Evolutionary conservation across 1,284 basidiomycete species (phyloP).

Genomic region (Coniferiporia sulphurascens): DNA sequence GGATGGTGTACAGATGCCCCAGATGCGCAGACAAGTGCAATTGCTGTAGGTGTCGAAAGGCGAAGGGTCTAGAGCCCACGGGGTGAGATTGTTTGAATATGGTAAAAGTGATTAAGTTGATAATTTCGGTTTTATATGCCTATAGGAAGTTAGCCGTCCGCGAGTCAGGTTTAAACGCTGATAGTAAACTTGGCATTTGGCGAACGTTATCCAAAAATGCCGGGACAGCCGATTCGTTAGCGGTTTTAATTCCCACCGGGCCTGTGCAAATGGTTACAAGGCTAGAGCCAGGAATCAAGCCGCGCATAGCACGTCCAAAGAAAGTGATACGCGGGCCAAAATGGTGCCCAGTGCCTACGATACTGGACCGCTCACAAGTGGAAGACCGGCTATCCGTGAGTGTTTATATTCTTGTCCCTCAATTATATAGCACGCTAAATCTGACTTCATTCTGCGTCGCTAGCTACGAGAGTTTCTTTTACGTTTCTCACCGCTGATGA

Average conservation of each 20-base stretch:
- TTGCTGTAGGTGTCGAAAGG: constrained; percentile 58
- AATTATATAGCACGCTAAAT: not conserved
- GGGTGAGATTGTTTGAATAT: constrained; percentile 38
- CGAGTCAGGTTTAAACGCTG: not conserved
- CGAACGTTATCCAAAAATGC: not conserved
- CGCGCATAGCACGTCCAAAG: constrained; percentile 13
- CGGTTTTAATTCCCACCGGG: not conserved
- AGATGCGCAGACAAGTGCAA: constrained; percentile 62
- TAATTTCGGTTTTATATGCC: not conserved
- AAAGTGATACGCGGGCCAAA: constrained; percentile 28
- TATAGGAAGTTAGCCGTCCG: no score
- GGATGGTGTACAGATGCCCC: constrained; percentile 48
- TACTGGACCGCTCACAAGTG: constrained; percentile 41
- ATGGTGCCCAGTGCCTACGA: constrained; percentile 48
- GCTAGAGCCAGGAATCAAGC: not conserved
- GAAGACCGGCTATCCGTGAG: constrained; percentile 47
- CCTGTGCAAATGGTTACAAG: not conserved
- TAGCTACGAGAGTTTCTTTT: constrained; percentile 67
- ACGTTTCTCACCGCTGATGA: constrained; percentile 52
- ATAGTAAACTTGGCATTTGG: constrained; percentile 26
- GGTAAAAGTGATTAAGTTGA: no score
- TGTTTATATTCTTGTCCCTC: not conserved
- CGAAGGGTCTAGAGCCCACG: constrained; percentile 51
- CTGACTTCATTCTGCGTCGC: not conserved
- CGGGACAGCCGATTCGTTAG: not conserved